These are phyloP conservation scores for Juncus effusus DNA, from an alignment of 176 grass and related monocot genomes.

Conservation along the genomic window DNA sequence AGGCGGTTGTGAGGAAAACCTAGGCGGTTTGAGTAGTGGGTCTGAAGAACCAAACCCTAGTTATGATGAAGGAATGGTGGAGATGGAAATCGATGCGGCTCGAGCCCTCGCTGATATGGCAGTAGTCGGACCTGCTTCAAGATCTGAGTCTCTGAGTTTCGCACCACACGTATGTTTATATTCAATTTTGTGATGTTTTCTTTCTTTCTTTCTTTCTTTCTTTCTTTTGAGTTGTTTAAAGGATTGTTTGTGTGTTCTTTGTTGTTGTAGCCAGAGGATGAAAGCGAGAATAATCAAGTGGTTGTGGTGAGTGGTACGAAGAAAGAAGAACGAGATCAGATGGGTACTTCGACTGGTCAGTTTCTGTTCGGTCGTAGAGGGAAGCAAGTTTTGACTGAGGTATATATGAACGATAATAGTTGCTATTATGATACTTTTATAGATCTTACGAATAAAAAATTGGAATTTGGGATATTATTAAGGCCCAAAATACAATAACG, in stretches of 20 bases:
- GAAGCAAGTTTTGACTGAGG: constrained; percentile 63
- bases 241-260: constrained; percentile 7
- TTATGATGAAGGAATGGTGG: constrained; percentile 11
- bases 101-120: constrained; percentile 61
- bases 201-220: not conserved
- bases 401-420: not conserved
- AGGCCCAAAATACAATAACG: too few relatives aligned
- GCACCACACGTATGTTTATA: not conserved
- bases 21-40: not conserved
- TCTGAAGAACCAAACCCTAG: constrained; percentile 31
- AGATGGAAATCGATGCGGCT: constrained; percentile 78
- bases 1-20: not conserved
- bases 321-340: constrained; percentile 41
- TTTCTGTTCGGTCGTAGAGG: constrained; percentile 35
- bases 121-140: not conserved
- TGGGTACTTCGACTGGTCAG: constrained; percentile 38
- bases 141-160: not conserved
- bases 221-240: not conserved
- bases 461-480: too few relatives aligned
- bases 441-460: too few relatives aligned
- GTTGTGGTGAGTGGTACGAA: constrained; percentile 31
- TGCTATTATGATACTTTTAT: too few relatives aligned
- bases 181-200: not conserved
- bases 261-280: not conserved
- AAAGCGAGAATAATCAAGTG: not conserved